Evolutionary conservation across 1,139 yeast species (phyloP).

Genomic region (Diutina neorugosa): DNA sequence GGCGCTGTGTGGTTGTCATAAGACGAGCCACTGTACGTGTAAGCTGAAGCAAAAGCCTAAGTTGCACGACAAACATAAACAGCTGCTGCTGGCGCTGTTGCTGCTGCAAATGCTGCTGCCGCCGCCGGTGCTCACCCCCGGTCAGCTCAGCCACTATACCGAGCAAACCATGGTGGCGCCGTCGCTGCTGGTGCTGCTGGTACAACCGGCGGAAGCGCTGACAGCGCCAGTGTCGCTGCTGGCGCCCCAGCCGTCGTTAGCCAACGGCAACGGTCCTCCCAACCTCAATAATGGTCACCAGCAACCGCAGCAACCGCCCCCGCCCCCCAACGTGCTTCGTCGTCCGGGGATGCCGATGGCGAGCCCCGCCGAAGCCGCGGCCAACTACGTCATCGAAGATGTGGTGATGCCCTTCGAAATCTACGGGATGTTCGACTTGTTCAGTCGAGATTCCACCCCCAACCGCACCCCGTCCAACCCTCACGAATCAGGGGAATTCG

Average conservation of each 20-base stretch:
- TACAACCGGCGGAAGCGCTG: no score
- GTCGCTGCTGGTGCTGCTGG: background rate
- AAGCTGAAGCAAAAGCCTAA: slow-evolving; percentile 18
- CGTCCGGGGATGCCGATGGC: background rate
- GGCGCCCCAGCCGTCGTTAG: no score
- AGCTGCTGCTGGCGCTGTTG: background rate
- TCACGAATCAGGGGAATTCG: background rate
- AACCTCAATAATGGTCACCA: no score
- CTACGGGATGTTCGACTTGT: slow-evolving; percentile 13
- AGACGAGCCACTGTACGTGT: slow-evolving; percentile 49
- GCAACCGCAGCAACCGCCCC: background rate
- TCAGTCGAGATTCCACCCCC: background rate
- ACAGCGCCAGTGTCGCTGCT: background rate
- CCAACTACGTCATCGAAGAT: slow-evolving; percentile 24
- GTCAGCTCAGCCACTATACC: background rate
- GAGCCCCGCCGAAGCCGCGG: slow-evolving; percentile 11
- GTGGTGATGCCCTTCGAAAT: slow-evolving; percentile 21
- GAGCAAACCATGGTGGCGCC: background rate
- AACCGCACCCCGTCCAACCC: background rate
- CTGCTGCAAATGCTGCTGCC: slow-evolving; percentile 1
- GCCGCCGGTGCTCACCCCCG: background rate
- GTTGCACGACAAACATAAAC: background rate
- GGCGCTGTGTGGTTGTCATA: slow-evolving; percentile 45
- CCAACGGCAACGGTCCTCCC: no score
- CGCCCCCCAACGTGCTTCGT: background rate